Evolutionary conservation across 2,329 filamentous ascomycete species (phyloP).

Genomic region (Madurella fahalii): DNA sequence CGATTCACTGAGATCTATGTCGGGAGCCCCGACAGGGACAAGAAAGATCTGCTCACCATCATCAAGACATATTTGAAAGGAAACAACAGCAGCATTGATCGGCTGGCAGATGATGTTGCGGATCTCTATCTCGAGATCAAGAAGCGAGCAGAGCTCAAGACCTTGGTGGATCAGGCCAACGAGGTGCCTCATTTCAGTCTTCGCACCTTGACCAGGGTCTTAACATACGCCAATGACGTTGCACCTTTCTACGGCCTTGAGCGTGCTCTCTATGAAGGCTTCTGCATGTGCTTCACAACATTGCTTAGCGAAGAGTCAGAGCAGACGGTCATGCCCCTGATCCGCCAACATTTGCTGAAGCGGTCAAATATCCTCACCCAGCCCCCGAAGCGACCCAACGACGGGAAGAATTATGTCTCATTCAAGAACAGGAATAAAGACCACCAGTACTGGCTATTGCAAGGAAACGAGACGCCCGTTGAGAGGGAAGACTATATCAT

Average conservation of each 20-base stretch:
- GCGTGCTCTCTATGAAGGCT: constrained; percentile 86
- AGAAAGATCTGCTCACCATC: constrained; percentile 81
- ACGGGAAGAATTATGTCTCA: constrained; percentile 73
- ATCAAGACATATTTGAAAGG: constrained; percentile 83
- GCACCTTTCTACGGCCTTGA: constrained; percentile 79
- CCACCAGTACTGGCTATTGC: constrained; percentile 84
- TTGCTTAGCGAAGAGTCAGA: constrained; percentile 81
- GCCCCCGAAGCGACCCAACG: constrained; percentile 70
- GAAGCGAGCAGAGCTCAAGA: constrained; percentile 71
- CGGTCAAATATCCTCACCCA: constrained; percentile 67
- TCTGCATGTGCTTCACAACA: constrained; percentile 96
- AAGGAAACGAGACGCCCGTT: constrained; percentile 62
- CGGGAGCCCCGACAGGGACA: constrained; percentile 78
- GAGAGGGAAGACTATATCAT: constrained; percentile 90
- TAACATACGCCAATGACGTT: constrained; percentile 85
- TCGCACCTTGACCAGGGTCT: constrained; percentile 82
- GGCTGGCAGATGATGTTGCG: constrained; percentile 75
- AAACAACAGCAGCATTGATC: constrained; percentile 65
- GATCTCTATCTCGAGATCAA: constrained; percentile 87
- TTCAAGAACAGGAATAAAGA: constrained; percentile 63
- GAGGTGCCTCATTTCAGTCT: constrained; percentile 97
- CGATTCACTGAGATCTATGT: constrained; percentile 96
- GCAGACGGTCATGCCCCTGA: constrained; percentile 69
- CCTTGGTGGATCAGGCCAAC: constrained; percentile 88
- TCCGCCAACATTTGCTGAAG: constrained; percentile 73